These are phyloP conservation scores for Juncus effusus DNA, from an alignment of 176 grass and related monocot genomes.

Conservation along the genomic window DNA sequence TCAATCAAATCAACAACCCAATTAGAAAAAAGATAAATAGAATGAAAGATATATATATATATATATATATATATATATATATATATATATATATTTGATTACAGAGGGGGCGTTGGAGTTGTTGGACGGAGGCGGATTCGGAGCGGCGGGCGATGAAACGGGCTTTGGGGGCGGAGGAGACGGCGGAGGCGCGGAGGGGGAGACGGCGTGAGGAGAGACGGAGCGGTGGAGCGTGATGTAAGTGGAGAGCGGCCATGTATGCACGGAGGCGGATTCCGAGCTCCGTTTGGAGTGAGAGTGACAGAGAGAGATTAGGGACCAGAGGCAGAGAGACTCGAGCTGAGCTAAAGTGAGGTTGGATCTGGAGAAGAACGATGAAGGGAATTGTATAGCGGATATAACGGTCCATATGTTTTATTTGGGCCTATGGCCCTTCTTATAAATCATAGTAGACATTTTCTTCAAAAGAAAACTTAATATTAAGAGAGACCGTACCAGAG, in stretches of 20 bases:
- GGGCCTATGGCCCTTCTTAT: too few relatives aligned
- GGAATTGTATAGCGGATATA: not conserved
- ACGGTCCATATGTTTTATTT: too few relatives aligned
- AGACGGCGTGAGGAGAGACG: slow-evolving; percentile 24
- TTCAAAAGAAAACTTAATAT: too few relatives aligned
- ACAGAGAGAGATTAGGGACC: slow-evolving; percentile 13
- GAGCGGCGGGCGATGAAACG: slow-evolving; percentile 72
- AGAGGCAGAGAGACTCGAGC: not conserved
- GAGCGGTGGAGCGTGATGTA: slow-evolving; percentile 2
- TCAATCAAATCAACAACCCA: slow-evolving; percentile 6
- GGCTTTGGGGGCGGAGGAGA: slow-evolving; percentile 69
- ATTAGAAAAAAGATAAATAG: too few relatives aligned
- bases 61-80: too few relatives aligned
- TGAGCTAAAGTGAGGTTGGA: slow-evolving; percentile 10
- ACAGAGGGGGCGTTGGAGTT: slow-evolving; percentile 77
- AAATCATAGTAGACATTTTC: too few relatives aligned
- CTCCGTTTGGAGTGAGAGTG: not conserved
- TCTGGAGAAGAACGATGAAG: not conserved
- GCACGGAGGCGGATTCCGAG: not conserved
- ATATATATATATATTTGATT: too few relatives aligned
- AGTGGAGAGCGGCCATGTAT: slow-evolving; percentile 32
- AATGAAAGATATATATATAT: too few relatives aligned
- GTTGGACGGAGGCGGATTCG: slow-evolving; percentile 61
- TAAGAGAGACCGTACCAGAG: too few relatives aligned
- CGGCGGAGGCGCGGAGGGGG: slow-evolving; percentile 33